Base-by-base conservation (phyloP, 306 rosid genomes). In the Luffa acutangula region DNA sequence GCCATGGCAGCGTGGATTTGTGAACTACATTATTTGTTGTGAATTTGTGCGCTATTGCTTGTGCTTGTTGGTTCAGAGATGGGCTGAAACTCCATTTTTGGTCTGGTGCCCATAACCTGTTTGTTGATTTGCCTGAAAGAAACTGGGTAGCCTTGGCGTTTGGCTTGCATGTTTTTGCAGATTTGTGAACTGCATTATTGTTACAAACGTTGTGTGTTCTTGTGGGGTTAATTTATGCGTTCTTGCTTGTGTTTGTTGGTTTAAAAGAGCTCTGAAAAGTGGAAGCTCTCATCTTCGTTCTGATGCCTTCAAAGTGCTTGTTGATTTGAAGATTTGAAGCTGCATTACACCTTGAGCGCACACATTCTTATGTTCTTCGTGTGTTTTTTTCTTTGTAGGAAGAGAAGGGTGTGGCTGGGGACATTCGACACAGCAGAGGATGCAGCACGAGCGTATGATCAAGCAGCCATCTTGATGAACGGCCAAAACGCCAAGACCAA, bases 381-480 rank as follows among this genome's bases (percentile, higher is more conserved):
- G 3, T 49, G 18, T 51, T 33, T n/a, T 72, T 37, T 60, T 63
- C 33, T 58, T 45, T 14, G 20, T 70, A 95, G 99, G 81, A 95
- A 95, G 91, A 91, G 96, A 79, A 93, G 99, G 88, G 95, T 95
- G 73, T 95, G 99, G 99, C 87, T 95, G 3, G 99, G 99, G 4
- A 95, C 99, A 71, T 95, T 95, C 80, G 97, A 93, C 91, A 93
- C 99, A 39, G 99, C 97, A 3, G 97, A 95, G 88, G 97, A 97
- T 1, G 99, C 99, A 33, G 99, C 99, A 33, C 83, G 96, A 78
- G 99, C 99, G 6, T 95, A 95, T 81, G 99, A 95, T 78, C 99
- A 95, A 87, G 99, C 99, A 41, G 90, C 99, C 21, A 90, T 95
- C 25, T 67, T 95, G 87, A 91, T 95, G 97, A 95, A 86, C 73